phyloP scores from a whole-genome alignment of 225 moss, liverwort and hornwort genomes.

The Polytrichum formosum region DNA sequence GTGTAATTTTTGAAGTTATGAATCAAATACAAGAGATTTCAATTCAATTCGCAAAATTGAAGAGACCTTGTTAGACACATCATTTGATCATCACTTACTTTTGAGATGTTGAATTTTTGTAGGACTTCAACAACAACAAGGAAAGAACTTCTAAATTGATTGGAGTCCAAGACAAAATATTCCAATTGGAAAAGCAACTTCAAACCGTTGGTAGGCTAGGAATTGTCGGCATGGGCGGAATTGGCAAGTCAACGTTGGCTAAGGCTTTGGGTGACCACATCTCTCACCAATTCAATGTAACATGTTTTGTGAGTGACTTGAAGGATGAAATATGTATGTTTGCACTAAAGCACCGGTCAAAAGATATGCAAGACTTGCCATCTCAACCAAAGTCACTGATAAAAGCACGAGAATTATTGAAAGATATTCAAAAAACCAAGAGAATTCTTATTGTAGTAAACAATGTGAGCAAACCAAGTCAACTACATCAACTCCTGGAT shows the following conservation, averaged over 20 bases:
- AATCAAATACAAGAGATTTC: not conserved
- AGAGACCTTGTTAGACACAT: not conserved
- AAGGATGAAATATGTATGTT: not conserved
- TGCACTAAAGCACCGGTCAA: not conserved
- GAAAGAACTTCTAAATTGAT: not conserved
- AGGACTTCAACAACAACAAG: not conserved
- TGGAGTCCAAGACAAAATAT: not conserved
- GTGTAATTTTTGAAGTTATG: no score
- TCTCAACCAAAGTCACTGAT: not conserved
- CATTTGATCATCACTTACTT: not conserved
- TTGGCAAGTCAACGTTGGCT: not conserved
- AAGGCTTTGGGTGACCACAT: not conserved
- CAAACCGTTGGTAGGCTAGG: not conserved
- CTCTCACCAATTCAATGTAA: not conserved
- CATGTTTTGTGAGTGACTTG: not conserved
- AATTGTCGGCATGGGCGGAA: not conserved
- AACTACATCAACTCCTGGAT: constrained; percentile 6
- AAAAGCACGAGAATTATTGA: not conserved
- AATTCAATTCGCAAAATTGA: not conserved
- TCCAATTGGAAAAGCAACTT: not conserved
- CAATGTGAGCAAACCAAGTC: not conserved
- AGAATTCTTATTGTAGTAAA: not conserved
- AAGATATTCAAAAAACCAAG: not conserved
- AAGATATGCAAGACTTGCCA: not conserved
- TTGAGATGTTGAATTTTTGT: not conserved